A percentile compares a stretch with the other conserved stretches of the same genome.
phyloP scores from a whole-genome alignment of 805 yeast species.

The Metahyphopichia silvanorum region DNA sequence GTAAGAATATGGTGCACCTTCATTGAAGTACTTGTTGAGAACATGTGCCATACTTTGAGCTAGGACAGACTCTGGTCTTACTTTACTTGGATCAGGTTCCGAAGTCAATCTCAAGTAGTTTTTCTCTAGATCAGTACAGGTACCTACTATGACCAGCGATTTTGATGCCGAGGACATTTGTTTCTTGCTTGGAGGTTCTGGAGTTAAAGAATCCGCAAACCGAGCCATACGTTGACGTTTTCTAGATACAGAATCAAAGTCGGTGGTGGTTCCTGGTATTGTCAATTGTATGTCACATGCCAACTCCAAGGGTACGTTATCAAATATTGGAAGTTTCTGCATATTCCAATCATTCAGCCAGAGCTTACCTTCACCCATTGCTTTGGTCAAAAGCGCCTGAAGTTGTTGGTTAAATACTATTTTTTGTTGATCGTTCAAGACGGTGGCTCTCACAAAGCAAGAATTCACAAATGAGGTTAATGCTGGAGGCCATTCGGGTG shows the following conservation, averaged over 20 bases:
- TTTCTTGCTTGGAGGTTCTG: slow-evolving; percentile 4
- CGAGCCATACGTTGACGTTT: slow-evolving; percentile 46
- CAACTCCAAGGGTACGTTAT: slow-evolving; percentile 9
- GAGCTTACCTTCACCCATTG: slow-evolving; percentile 41
- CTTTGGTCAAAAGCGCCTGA: slow-evolving; percentile 45
- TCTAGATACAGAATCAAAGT: slow-evolving; percentile 28
- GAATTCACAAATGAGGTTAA: slow-evolving; percentile 48
- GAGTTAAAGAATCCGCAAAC: slow-evolving; percentile 25
- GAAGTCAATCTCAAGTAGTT: slow-evolving; percentile 81
- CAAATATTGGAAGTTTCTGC: slow-evolving; percentile 48
- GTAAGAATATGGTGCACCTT: slow-evolving; percentile 59
- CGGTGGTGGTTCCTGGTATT: slow-evolving; percentile 1
- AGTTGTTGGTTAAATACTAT: slow-evolving; percentile 47
- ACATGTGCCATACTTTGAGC: slow-evolving; percentile 55
- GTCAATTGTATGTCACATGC: slow-evolving; percentile 4
- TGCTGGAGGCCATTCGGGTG: slow-evolving; percentile 50
- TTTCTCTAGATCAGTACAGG: slow-evolving; percentile 66
- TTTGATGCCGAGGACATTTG: slow-evolving; percentile 1
- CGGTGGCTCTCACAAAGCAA: slow-evolving; percentile 40
- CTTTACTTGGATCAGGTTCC: slow-evolving; percentile 81
- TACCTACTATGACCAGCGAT: slow-evolving; percentile 55
- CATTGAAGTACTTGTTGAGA: slow-evolving; percentile 46
- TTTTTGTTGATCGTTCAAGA: slow-evolving; percentile 30
- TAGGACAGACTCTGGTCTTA: slow-evolving; percentile 68
- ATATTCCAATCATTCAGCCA: slow-evolving; percentile 52